Evolutionary conservation across 176 grass and related monocot species (phyloP), one percentile per base, ranked within the genome.

Genomic region (Luzula sylvatica): DNA sequence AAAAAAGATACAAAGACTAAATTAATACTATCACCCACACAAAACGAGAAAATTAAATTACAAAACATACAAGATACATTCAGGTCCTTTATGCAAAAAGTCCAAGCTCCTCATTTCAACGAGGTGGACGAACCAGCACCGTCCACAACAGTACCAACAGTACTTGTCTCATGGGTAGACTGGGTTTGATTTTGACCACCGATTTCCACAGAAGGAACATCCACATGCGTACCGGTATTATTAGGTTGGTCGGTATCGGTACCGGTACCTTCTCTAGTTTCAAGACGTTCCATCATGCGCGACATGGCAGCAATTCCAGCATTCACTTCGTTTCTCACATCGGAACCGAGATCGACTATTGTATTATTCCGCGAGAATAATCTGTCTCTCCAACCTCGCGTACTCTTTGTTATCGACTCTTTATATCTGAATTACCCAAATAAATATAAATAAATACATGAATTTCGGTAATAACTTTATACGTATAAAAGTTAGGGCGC

Each of bases 321-420:
- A n/a, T 83, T 80, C 18, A 89, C 72, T 61, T 89, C 85, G 40
- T 76, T 79, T 61, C 71, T 89, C 11, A 83, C 79, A 58, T 89
- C 85, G 55, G 79, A 83, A 17, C 79, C 67, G 42, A 89, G 43
- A 72, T 79, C 85, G 0, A 71, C 58, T 32, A 89, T 68, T 17
- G 79, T 47, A 51, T 49, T 66, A 15, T 70, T 80, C 50, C 72
- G 79, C 11, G 85, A 70, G 68, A 89, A 83, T 44, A 77, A 76
- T 67, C 58, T 76, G 42, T 89, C 79, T 52, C 65, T 89, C 85
- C 85, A 89, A 42, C 79, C 85, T 42, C 79, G 67, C 1, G 85
- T 72, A 58, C 68, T 83, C 45, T 83, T 89, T 46, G 75, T 79
- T 50, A 89, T 70, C 38, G 75, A 89, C 45, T 89, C 79, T 66